Evolutionary conservation across 345 rosid genomes (phyloP).

Genomic region (Garcia nutans): DNA sequence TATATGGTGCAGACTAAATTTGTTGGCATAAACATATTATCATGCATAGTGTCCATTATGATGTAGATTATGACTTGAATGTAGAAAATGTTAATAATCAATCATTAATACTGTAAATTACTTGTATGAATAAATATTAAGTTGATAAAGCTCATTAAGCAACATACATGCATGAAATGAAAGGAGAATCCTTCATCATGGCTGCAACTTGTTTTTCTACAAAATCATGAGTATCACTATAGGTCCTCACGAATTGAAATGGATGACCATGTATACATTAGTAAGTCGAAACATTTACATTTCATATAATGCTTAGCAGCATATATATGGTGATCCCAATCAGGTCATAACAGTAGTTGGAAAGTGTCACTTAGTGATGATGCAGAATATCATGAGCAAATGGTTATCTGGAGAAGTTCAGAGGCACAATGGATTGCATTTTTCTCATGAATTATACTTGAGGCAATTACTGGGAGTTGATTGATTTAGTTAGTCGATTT

Average conservation of each 20-base stretch:
- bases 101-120: neutral
- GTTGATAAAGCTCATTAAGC: neutral
- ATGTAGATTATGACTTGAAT: neutral
- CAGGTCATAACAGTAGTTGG: too few relatives aligned
- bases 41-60: neutral
- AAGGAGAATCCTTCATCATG: neutral
- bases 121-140: neutral
- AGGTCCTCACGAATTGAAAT: neutral
- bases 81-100: neutral
- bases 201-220: neutral
- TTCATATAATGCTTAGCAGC: neutral
- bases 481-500: neutral
- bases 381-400: neutral
- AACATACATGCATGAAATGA: neutral
- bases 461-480: neutral
- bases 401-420: neutral
- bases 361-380: neutral
- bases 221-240: neutral
- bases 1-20: neutral
- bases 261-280: neutral
- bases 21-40: neutral
- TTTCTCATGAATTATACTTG: neutral
- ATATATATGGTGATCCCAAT: too few relatives aligned
- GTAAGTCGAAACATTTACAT: neutral
- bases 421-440: too few relatives aligned